Percentiles rank a stretch among this genome's conserved stretches.
Evolutionary conservation across 2,329 filamentous ascomycete species (phyloP).

Genomic region (Botrytis paeoniae): DNA sequence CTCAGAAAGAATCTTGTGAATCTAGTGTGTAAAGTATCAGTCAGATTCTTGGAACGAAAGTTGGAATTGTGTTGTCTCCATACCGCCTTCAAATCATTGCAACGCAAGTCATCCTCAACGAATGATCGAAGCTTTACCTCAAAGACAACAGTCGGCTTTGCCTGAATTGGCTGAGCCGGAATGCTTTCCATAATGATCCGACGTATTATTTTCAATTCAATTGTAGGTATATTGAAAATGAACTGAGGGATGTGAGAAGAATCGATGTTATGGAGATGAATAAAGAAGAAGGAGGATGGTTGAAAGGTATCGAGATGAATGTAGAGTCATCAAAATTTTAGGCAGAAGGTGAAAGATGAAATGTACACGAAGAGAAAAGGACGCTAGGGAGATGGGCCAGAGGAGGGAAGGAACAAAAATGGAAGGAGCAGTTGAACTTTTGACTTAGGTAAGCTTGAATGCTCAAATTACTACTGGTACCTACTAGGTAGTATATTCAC

Average conservation of each 20-base stretch:
- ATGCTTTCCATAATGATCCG: not conserved
- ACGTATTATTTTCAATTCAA: not conserved
- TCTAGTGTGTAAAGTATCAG: not conserved
- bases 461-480: not conserved
- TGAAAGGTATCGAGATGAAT: not conserved
- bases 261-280: not conserved
- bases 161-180: not conserved
- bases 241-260: not conserved
- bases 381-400: not conserved
- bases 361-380: not conserved
- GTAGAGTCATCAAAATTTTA: not conserved
- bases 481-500: not conserved
- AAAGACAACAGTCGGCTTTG: conserved; percentile 3
- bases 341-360: not conserved
- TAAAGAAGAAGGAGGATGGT: not conserved
- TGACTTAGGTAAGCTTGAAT: not conserved
- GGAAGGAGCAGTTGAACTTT: not conserved
- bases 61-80: not conserved
- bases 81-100: not conserved
- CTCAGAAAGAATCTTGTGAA: not conserved
- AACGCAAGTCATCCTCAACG: not conserved
- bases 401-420: not conserved
- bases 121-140: not conserved
- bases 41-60: not conserved
- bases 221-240: not conserved